Base-by-base conservation (phyloP, 2,329 filamentous ascomycete species). In the Rutstroemia sp. region DNA sequence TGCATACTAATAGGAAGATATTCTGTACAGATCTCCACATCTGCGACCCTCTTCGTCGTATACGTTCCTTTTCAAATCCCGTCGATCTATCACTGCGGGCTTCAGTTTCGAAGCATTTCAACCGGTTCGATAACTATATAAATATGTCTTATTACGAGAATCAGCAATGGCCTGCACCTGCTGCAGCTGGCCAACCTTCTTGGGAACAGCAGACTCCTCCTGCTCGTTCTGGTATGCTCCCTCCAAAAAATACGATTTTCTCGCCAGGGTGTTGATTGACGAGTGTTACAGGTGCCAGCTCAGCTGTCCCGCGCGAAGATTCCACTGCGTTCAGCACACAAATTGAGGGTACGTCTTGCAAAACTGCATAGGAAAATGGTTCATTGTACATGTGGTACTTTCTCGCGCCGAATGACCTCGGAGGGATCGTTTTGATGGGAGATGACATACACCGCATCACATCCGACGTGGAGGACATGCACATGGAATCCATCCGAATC, bases 251-350 rank as follows among this genome's bases (percentile, higher is more conserved):
- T 56, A 56, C 48, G 23, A 45, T 46, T 14, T 41, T 21, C 54
- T 38, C 18, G 49, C 8, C 46, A 39, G 54, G 56, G 58, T 42
- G 57, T 59, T 57, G 62, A 66, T 67, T 65, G 61, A 67, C 61
- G 54, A 55, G 56, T 60, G 62, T 66, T 62, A 61, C 72, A 90
- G 88, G 87, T 73, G 83, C 88, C 61, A 90, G 81, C 72, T 91
- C 87, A 57, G 85, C 87, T 51, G 83, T 83, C 63, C 81, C 85
- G 54, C 82, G 84, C 66, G 88, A 92, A 63, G 90, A 95, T 59
- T 79, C 82, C 58, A 77, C 79, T 68, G 90, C 91, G 58, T 96
- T 95, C 71, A 84, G 83, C 64, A 86, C 88, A 71, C 91, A 96
- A 74, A 87, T 95, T 72, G 91, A 95, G 77, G 89, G 89, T 94